Percentiles rank a stretch among this genome's conserved stretches.
These are phyloP conservation scores for Penicillium salamii DNA, from an alignment of 495 filamentous ascomycete species.

Conservation along the genomic window DNA sequence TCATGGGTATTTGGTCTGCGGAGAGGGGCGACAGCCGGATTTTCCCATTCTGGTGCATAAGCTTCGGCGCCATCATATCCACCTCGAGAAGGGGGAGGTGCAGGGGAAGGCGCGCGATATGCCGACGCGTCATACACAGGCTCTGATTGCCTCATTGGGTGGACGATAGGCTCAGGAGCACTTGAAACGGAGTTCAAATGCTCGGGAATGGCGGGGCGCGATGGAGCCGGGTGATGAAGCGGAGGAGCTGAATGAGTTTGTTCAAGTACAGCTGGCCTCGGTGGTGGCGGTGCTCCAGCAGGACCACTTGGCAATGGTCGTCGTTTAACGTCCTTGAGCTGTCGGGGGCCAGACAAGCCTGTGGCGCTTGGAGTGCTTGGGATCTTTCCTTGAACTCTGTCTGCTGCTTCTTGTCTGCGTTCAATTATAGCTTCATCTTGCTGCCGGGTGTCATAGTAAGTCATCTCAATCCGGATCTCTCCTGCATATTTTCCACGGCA, in stretches of 20 bases:
- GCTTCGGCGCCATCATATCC: constrained; percentile 30
- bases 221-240: constrained; percentile 22
- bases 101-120: constrained; percentile 17
- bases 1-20: constrained; percentile 26
- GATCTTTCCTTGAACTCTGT: constrained; percentile 31
- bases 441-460: constrained; percentile 87
- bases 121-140: constrained; percentile 20
- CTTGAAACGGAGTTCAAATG: constrained; percentile 21
- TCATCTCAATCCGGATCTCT: constrained; percentile 91
- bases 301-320: constrained; percentile 77
- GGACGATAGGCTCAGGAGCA: constrained; percentile 15
- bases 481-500: constrained; percentile 93
- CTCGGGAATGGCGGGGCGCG: constrained; percentile 24
- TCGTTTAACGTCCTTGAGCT: constrained; percentile 64
- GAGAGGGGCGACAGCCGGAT: constrained; percentile 12
- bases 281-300: constrained; percentile 36
- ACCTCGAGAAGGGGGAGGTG: constrained; percentile 16
- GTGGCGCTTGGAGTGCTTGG: constrained; percentile 18
- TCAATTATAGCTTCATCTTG: constrained; percentile 65
- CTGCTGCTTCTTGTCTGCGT: constrained; percentile 48
- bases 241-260: constrained; percentile 25
- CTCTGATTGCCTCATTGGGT: constrained; percentile 25
- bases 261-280: constrained; percentile 26
- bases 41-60: constrained; percentile 31
- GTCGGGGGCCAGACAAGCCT: constrained; percentile 56